phyloP scores from a whole-genome alignment of 352 stramenopile species.

The Phytophthora pinifolia region DNA sequence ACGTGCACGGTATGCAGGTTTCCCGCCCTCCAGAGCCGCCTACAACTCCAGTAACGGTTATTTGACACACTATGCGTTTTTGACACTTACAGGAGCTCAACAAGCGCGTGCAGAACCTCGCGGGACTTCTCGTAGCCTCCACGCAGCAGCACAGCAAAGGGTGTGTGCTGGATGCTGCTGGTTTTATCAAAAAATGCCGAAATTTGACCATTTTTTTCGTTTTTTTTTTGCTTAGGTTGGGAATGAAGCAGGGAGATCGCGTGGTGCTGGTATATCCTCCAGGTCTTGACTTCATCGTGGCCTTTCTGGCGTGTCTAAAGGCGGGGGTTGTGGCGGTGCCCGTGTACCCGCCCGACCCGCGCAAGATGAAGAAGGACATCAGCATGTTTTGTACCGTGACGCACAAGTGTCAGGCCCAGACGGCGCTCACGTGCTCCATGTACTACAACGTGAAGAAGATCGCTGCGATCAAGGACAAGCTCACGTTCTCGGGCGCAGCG shows the following conservation, averaged over 20 bases:
- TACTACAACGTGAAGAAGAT: conserved; percentile 97
- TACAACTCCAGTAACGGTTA: conserved; percentile 10
- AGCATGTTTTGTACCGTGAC: conserved; percentile 95
- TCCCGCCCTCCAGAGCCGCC: neutral
- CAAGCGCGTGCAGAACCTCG: conserved; percentile 65
- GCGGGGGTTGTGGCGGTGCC: conserved; percentile 94
- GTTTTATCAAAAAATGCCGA: neutral
- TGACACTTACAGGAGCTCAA: conserved; percentile 56
- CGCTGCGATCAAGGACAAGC: conserved; percentile 76
- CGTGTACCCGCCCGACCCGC: conserved; percentile 90
- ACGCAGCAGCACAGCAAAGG: conserved; percentile 60
- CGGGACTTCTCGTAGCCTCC: conserved; percentile 54
- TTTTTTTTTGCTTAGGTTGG: conserved; percentile 41
- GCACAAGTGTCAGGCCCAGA: conserved; percentile 87
- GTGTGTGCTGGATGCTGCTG: conserved; percentile 30
- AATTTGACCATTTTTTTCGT: conserved; percentile 1
- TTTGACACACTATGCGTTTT: neutral
- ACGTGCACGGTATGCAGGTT: conserved; percentile 49
- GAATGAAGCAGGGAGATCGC: conserved; percentile 65
- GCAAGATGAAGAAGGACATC: conserved; percentile 95
- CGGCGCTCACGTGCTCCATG: conserved; percentile 91
- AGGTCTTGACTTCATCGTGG: conserved; percentile 96
- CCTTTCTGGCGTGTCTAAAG: conserved; percentile 96
- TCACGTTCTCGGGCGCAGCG: conserved; percentile 58
- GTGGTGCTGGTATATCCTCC: conserved; percentile 98